phyloP scores from a whole-genome alignment of 805 yeast species.

The Brettanomyces bruxellensis region DNA sequence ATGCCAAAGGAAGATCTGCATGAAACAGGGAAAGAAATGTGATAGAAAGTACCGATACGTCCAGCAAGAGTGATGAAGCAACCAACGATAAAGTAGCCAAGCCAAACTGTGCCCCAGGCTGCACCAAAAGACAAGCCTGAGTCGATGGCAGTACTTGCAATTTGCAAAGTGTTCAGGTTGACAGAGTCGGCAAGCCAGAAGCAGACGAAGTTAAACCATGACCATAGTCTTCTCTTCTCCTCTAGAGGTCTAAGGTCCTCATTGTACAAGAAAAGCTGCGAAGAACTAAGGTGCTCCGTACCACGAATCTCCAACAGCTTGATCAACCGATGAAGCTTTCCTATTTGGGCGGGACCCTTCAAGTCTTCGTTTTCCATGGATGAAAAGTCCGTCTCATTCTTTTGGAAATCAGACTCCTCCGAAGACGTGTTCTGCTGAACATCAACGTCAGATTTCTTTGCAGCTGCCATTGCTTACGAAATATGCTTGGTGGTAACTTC shows the following conservation, averaged over 20 bases:
- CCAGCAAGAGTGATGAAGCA: constrained; percentile 61
- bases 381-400: too few relatives aligned
- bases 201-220: constrained; percentile 69
- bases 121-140: constrained; percentile 87
- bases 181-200: constrained; percentile 90
- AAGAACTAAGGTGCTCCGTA: constrained; percentile 30
- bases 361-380: too few relatives aligned
- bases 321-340: not conserved
- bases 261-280: constrained; percentile 63
- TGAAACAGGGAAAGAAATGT: constrained; percentile 77
- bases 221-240: constrained; percentile 67
- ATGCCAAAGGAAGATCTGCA: constrained; percentile 79
- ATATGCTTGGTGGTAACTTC: too few relatives aligned
- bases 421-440: too few relatives aligned
- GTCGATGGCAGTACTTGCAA: constrained; percentile 76
- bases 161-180: constrained; percentile 86
- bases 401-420: too few relatives aligned
- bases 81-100: constrained; percentile 73
- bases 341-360: too few relatives aligned
- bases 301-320: constrained; percentile 20
- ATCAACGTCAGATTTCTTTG: too few relatives aligned
- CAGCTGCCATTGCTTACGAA: too few relatives aligned
- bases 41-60: constrained; percentile 73
- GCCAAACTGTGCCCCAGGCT: constrained; percentile 82
- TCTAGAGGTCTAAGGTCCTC: constrained; percentile 77